These are phyloP conservation scores for Hypsizygus marmoreus DNA, from an alignment of 768 basidiomycete species.

Conservation along the genomic window DNA sequence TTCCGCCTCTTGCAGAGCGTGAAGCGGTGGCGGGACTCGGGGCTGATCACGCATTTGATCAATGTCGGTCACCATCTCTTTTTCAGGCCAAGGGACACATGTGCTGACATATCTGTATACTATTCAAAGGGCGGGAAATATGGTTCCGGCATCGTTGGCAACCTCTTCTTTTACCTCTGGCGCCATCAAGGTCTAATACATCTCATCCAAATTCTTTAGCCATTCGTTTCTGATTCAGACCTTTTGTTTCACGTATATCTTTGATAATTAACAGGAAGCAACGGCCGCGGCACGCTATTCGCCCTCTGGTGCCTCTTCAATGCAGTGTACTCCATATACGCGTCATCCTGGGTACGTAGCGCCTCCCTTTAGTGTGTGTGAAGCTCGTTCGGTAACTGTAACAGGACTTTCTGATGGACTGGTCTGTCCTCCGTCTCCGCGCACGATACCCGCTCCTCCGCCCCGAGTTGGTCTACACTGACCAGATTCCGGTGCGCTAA, in stretches of 20 bases:
- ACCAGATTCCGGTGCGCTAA: conserved; percentile 60
- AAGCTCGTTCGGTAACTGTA: background rate
- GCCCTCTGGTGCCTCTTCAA: conserved; percentile 69
- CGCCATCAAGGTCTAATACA: conserved; percentile 55
- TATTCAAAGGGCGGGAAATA: conserved; percentile 81
- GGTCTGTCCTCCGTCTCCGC: conserved; percentile 75
- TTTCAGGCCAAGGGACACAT: background rate
- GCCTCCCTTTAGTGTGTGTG: background rate
- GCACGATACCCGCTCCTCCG: conserved; percentile 65
- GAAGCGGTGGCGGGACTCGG: conserved; percentile 84
- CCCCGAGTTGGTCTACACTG: conserved; percentile 71
- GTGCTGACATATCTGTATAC: conserved; percentile 2
- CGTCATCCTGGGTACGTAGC: conserved; percentile 72
- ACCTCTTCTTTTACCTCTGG: conserved; percentile 79
- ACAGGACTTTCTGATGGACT: conserved; percentile 89
- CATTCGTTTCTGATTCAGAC: background rate
- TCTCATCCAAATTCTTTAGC: too few species aligned
- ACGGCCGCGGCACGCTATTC: conserved; percentile 48
- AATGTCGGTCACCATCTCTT: conserved; percentile 56
- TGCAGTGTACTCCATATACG: conserved; percentile 67
- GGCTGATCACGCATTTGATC: conserved; percentile 73
- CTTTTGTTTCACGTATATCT: conserved; percentile 22
- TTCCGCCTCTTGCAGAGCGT: conserved; percentile 85
- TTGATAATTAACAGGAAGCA: too few species aligned
- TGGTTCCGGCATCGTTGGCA: conserved; percentile 60